Percentiles rank a stretch among this genome's conserved stretches.
Evolutionary conservation across 192 early-diverging fungal genomes (phyloP).

Genomic region (Borealophlyctis nickersoniae): DNA sequence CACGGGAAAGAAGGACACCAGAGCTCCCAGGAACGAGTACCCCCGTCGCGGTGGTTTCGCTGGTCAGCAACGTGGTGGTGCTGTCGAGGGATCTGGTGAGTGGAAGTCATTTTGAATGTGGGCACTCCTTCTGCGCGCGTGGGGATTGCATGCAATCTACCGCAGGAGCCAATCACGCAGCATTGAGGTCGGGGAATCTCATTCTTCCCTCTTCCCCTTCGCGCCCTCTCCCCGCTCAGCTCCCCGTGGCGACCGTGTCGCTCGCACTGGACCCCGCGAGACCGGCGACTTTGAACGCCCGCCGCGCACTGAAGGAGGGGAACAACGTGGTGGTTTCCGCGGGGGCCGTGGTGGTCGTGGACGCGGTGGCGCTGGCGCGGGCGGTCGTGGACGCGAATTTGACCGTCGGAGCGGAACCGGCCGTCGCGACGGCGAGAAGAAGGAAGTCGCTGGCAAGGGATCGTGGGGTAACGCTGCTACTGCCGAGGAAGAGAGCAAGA

Average conservation of each 20-base stretch:
- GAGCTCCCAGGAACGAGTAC: conserved; percentile 35
- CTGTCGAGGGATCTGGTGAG: conserved; percentile 32
- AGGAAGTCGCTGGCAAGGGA: conserved; percentile 71
- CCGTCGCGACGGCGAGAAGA: conserved; percentile 80
- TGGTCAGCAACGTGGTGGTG: conserved; percentile 27
- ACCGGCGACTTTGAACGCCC: conserved; percentile 29
- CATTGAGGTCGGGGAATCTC: too few relatives aligned
- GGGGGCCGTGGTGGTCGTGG: conserved; percentile 20
- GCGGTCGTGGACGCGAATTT: conserved; percentile 67
- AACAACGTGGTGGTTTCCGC: conserved; percentile 30
- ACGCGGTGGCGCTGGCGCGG: conserved; percentile 43
- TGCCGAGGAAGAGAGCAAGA: conserved; percentile 54
- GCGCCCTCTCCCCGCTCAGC: neutral
- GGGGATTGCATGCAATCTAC: too few relatives aligned
- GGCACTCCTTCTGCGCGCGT: neutral
- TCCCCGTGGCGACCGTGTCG: conserved; percentile 20
- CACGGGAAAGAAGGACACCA: conserved; percentile 31
- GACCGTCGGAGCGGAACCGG: conserved; percentile 87
- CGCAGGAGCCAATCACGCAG: neutral
- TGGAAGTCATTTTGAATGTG: conserved; percentile 1
- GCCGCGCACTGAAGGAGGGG: conserved; percentile 22
- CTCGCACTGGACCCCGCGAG: conserved; percentile 39
- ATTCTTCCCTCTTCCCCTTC: conserved; percentile 7
- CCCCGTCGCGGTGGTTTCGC: conserved; percentile 27
- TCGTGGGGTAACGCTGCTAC: conserved; percentile 72